phyloP scores from a whole-genome alignment of 331 rosid genomes.

The Acacia concinna region DNA sequence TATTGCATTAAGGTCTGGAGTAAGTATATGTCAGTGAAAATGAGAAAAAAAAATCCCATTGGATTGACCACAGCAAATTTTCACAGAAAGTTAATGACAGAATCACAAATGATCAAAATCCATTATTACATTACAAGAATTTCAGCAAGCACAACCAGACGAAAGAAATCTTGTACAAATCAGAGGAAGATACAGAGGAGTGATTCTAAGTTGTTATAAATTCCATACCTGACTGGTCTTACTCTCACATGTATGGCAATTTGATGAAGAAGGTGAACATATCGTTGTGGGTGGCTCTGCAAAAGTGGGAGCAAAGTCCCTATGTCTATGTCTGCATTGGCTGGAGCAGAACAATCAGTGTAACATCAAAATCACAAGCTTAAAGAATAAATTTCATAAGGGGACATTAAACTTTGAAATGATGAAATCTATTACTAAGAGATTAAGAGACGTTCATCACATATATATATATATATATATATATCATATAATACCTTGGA shows the following conservation, averaged over 20 bases:
- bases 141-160: background rate
- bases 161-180: background rate
- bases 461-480: background rate
- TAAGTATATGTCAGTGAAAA: background rate
- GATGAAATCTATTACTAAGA: background rate
- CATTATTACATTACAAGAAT: background rate
- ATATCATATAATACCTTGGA: conserved; percentile 53
- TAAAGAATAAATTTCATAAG: background rate
- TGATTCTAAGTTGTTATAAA: background rate
- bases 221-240: background rate
- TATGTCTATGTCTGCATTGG: background rate
- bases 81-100: background rate
- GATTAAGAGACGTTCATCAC: background rate
- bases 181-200: background rate
- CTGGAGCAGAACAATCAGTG: background rate
- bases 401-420: background rate
- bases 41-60: background rate
- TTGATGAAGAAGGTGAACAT: background rate
- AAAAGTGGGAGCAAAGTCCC: background rate
- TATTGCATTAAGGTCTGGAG: no score
- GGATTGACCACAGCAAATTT: no score
- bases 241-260: background rate
- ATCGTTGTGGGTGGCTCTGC: background rate
- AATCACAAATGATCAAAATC: background rate
- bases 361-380: background rate